Evolutionary conservation across 2,329 filamentous ascomycete genomes (phyloP).

Genomic region (Pleoardoris graminearum): DNA sequence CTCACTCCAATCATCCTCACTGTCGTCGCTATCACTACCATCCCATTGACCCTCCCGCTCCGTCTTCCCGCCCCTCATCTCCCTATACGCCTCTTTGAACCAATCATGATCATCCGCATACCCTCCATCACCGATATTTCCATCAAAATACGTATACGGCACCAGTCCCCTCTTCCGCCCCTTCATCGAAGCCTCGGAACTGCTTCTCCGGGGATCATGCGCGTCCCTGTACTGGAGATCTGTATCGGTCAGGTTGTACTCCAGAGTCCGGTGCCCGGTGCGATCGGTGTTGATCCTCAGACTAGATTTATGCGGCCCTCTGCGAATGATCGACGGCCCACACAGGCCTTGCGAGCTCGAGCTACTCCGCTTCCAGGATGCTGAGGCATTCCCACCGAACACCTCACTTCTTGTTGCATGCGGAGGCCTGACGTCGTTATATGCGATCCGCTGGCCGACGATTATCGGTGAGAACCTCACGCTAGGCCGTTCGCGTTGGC

Average conservation of each 20-base stretch:
- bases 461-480: conserved; percentile 18
- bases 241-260: too few relatives aligned
- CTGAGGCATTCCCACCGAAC: too few relatives aligned
- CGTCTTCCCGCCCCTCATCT: neutral
- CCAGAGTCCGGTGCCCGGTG: neutral
- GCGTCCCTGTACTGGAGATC: neutral
- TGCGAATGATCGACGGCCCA: neutral
- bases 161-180: neutral
- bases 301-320: neutral
- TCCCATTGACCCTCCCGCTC: too few relatives aligned
- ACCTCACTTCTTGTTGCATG: too few relatives aligned
- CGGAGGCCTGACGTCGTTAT: conserved; percentile 15
- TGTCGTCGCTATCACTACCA: neutral
- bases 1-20: neutral
- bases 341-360: too few relatives aligned
- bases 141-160: neutral
- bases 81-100: too few relatives aligned
- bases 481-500: conserved; percentile 7
- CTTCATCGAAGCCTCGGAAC: neutral
- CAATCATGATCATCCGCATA: neutral
- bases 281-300: neutral
- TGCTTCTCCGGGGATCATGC: neutral
- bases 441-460: conserved; percentile 12
- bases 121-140: neutral
- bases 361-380: too few relatives aligned